Percentiles rank a stretch among this genome's conserved stretches.
phyloP scores from a whole-genome alignment of 1,284 basidiomycete species.

The Apiotrichum montevideense region DNA sequence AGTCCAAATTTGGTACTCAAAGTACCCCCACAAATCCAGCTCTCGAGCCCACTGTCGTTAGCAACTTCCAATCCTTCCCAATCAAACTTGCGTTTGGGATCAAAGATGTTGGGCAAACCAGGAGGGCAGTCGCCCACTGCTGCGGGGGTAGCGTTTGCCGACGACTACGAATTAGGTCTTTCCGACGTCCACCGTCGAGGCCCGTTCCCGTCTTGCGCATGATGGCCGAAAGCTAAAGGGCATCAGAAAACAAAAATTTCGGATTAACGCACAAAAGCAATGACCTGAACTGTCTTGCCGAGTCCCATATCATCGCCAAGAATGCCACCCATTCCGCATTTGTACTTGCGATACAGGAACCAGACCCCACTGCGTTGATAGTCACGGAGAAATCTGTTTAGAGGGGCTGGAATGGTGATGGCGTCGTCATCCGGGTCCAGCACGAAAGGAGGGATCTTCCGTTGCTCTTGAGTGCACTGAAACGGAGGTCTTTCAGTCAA shows the following conservation, averaged over 20 bases:
- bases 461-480: constrained; percentile 13
- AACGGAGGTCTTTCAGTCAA: constrained; percentile 21
- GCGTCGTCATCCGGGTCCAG: constrained; percentile 23
- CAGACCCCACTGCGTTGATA: constrained; percentile 50
- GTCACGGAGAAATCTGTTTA: constrained; percentile 50
- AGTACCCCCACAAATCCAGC: constrained; percentile 45
- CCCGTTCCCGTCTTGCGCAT: constrained; percentile 49
- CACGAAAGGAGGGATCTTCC: constrained; percentile 15
- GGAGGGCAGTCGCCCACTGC: constrained; percentile 41
- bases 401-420: constrained; percentile 43
- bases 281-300: constrained; percentile 46
- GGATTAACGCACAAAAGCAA: constrained; percentile 33
- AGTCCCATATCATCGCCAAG: constrained; percentile 54
- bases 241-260: background rate
- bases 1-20: constrained; percentile 35
- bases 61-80: background rate
- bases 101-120: constrained; percentile 46
- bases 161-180: constrained; percentile 19
- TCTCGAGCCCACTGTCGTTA: constrained; percentile 48
- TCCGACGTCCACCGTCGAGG: constrained; percentile 37
- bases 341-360: constrained; percentile 49
- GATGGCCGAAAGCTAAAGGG: constrained; percentile 47
- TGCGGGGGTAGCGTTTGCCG: constrained; percentile 18
- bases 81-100: constrained; percentile 41
- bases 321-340: constrained; percentile 44